Base-by-base conservation (phyloP, 2,329 filamentous ascomycete genomes). In the Penicillium sp. region DNA sequence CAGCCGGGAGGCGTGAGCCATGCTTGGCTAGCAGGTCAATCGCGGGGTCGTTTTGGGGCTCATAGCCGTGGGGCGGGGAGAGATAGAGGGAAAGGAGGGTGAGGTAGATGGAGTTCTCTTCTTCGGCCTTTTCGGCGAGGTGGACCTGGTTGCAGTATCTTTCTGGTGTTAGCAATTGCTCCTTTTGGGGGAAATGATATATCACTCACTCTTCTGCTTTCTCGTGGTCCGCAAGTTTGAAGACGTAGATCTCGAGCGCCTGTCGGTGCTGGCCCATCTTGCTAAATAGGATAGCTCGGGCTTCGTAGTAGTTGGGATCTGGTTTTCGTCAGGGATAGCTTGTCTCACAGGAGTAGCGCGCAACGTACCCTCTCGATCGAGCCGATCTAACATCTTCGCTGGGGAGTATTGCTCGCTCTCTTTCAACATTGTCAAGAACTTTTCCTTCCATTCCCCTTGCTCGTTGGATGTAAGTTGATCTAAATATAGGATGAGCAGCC, bases 261-360 rank as follows among this genome's bases (percentile, higher is more conserved):
- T 97, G 91, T 69, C 91, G 92, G 75, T 99, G 92, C 65, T 93
- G 88, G 7, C 90, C 91, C 90, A 97, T 96, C 64, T 94, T 95
- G 73, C 90, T 91, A 38, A 97, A 83, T 21, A 97, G 87, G 42
- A 97, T 87, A 7, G 94, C 94, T 58, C 93, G 86, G 2, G 91
- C 86, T 71, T 97, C 93, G 72, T 89, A 96, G 66, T 97, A 97
- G 3, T 84, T 80, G 0, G 91, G 80, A 70, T 97, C 91, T 93
- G 60, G 13, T 29, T 21, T 46, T 16, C 41, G 23, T 60, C 16
- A 57, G 51, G 52, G 29, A 56, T 25, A 23, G 29, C 21, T 45
- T n/a, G 51, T 23, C 12, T 10, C 4, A n/a, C 18, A 13, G 4
- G 9, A 18, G 21, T 9, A 25, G n/a, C 16, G 32, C 9, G 27